Base-by-base conservation (phyloP, 225 moss, liverwort and hornwort genomes). In the Anthoceros angustus region DNA sequence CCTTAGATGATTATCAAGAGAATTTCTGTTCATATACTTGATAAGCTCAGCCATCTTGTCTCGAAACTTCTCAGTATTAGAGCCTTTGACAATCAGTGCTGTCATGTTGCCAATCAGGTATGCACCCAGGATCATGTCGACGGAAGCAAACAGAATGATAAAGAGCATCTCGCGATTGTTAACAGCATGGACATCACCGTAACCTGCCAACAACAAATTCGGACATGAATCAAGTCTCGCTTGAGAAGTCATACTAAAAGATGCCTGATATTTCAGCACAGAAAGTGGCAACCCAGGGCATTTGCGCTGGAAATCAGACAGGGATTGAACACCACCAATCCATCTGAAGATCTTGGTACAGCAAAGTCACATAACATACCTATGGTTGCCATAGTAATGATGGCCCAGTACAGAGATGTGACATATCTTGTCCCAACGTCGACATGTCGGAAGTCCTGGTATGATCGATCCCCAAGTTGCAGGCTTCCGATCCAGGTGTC, bases 401-500 rank as follows among this genome's bases (percentile, higher is more conserved):
- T 39, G 9, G 81, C 81, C 81, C 81, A 81, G 60, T 81, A 81
- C 0, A 81, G 67, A 42, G 81, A 75, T n/a, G 77, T 77, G 7
- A 70, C 68, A 21, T 81, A 81, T 11, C 75, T 67, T 68, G 68
- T 81, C 40, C 72, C 74, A 16, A 81, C 41, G 48, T 75, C 73
- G 64, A 81, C 71, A 48, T 70, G 46, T 8, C 77, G 69, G 63
- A 81, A 81, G 48, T 81, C 64, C 0, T 66, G 10, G 45, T 81
- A 81, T 15, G 72, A 50, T 65, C 67, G 75, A 18, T 10, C 40
- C 48, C 81, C 81, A 25, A 74, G 12, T 21, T 61, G 25, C 6
- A 81, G 81, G 66, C 81, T 81, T 42, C 81, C 81, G 61, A 81
- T 77, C 81, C 81, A 81, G 7, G 81, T 81, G 7, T 73, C 75